phyloP scores from a whole-genome alignment of 2,329 filamentous ascomycete genomes.

The Hortaea sp. region DNA sequence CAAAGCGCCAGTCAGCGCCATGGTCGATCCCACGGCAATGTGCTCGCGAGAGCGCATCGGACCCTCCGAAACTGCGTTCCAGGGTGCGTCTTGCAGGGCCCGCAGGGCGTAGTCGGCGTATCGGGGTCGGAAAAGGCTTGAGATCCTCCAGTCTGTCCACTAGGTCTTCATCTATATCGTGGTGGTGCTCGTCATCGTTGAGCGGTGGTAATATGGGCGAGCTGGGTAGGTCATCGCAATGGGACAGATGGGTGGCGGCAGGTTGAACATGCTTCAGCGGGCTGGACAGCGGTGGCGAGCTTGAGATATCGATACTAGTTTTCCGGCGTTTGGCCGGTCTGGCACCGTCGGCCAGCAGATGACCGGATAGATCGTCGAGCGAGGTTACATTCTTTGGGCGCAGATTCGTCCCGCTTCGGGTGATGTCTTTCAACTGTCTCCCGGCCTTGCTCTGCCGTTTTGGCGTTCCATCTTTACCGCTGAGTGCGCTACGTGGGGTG shows the following conservation, averaged over 20 bases:
- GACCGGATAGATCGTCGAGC: constrained; percentile 9
- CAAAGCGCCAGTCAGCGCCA: constrained; percentile 45
- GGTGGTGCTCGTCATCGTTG: constrained; percentile 15
- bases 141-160: constrained; percentile 30
- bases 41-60: constrained; percentile 30
- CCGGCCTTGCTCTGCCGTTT: constrained; percentile 28
- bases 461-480: constrained; percentile 9
- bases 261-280: constrained; percentile 31
- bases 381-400: constrained; percentile 4
- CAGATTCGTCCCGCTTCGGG: constrained; percentile 35
- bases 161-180: constrained; percentile 18
- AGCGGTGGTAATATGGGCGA: constrained; percentile 7
- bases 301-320: constrained; percentile 27
- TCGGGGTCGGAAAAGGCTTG: constrained; percentile 33
- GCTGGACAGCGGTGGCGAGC: constrained; percentile 41
- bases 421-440: constrained; percentile 41
- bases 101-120: constrained; percentile 28
- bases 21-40: constrained; percentile 28
- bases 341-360: constrained; percentile 8
- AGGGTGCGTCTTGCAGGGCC: constrained; percentile 30
- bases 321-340: constrained; percentile 21
- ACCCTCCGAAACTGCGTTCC: constrained; percentile 38
- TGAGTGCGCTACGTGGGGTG: constrained; percentile 32
- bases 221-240: constrained; percentile 10
- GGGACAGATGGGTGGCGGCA: constrained; percentile 8